Evolutionary conservation across 1,284 basidiomycete species (phyloP).

Genomic region (Tetrapyrgos nigripes): DNA sequence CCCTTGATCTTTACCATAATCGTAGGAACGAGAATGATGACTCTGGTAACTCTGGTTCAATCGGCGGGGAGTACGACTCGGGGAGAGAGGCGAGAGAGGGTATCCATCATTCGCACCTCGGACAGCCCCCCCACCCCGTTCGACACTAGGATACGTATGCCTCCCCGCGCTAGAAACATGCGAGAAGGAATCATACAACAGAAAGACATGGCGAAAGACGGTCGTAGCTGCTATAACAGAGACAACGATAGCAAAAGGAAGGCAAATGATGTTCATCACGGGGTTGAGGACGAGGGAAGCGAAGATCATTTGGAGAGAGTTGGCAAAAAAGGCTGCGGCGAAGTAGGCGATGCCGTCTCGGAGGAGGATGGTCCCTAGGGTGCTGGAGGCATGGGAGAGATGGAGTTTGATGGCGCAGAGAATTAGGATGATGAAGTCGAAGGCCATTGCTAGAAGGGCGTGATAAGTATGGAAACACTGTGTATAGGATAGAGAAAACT

Average conservation of each 20-base stretch:
- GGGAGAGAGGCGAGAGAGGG: no score
- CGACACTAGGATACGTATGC: no score
- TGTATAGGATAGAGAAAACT: slow-evolving; percentile 6
- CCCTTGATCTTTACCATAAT: no score
- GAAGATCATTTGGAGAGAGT: slow-evolving; percentile 37
- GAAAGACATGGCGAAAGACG: slow-evolving; percentile 41
- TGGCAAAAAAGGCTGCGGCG: slow-evolving; percentile 37
- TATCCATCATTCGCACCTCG: no score
- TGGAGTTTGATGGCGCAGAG: slow-evolving; percentile 32
- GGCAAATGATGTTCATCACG: slow-evolving; percentile 39
- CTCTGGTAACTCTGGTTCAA: no score
- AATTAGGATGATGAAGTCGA: slow-evolving; percentile 36
- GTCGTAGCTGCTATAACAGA: slow-evolving; percentile 41
- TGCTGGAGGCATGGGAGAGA: slow-evolving; percentile 26
- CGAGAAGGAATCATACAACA: slow-evolving; percentile 25
- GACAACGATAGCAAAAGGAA: slow-evolving; percentile 39
- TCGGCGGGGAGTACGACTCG: no score
- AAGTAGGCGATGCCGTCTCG: slow-evolving; percentile 40
- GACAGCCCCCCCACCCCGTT: no score
- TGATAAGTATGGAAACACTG: no score
- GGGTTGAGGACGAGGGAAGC: slow-evolving; percentile 37
- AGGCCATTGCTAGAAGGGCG: slow-evolving; percentile 34
- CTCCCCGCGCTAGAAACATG: no score
- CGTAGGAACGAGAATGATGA: no score
- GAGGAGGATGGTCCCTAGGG: slow-evolving; percentile 31